A percentile compares a stretch with the other conserved stretches of the same genome.
These are phyloP conservation scores for Phaeotremella skinneri DNA, from an alignment of 768 basidiomycete genomes.

Conservation along the genomic window DNA sequence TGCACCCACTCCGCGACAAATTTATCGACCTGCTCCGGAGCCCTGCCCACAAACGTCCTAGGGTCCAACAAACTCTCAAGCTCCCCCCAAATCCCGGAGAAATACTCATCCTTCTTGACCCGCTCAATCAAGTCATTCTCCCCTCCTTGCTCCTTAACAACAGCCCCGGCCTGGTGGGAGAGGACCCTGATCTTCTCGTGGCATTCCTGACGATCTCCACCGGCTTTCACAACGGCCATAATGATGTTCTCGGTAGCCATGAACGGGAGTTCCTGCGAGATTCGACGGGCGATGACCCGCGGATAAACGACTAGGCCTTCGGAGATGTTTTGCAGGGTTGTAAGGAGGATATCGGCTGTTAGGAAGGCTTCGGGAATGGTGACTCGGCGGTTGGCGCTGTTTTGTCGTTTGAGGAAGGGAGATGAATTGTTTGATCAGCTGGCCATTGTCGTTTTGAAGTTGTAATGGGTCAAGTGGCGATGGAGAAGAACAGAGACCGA, in stretches of 20 bases:
- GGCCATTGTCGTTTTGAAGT: not conserved
- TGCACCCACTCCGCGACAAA: slow-evolving; percentile 84
- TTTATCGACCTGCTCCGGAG: slow-evolving; percentile 87
- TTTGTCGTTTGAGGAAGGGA: slow-evolving; percentile 2
- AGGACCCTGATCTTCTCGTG: slow-evolving; percentile 94
- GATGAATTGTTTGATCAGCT: slow-evolving; percentile 1
- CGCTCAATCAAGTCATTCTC: slow-evolving; percentile 95
- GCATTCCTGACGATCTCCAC: slow-evolving; percentile 92
- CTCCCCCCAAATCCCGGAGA: slow-evolving; percentile 77
- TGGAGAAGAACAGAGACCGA: not conserved
- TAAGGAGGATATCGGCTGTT: slow-evolving; percentile 92
- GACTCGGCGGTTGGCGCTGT: slow-evolving; percentile 90
- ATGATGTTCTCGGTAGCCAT: slow-evolving; percentile 99
- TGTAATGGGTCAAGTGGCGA: not conserved
- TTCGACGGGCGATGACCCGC: slow-evolving; percentile 85
- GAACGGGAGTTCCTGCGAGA: slow-evolving; percentile 93
- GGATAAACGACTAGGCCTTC: slow-evolving; percentile 99
- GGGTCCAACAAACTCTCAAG: slow-evolving; percentile 80
- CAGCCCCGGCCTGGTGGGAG: slow-evolving; percentile 88
- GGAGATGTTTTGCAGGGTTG: slow-evolving; percentile 91
- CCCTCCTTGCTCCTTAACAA: slow-evolving; percentile 89
- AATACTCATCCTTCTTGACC: slow-evolving; percentile 76
- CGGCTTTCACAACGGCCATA: slow-evolving; percentile 92
- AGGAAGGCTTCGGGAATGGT: slow-evolving; percentile 96
- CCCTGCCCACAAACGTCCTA: slow-evolving; percentile 83